phyloP scores from a whole-genome alignment of 148 eudicot genomes.

The Rhododendron williamsianum region DNA sequence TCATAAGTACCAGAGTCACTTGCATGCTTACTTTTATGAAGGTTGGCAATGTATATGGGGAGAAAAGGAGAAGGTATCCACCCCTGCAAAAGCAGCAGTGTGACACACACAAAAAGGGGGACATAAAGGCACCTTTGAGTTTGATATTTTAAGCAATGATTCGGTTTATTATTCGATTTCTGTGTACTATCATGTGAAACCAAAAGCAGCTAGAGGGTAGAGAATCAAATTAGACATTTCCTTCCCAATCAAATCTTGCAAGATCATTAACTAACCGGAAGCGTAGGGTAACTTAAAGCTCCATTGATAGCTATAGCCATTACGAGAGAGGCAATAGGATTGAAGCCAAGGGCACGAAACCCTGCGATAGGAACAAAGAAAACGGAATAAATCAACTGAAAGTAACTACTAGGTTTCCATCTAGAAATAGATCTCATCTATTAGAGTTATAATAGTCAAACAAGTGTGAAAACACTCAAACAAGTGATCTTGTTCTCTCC shows the following conservation, averaged over 20 bases:
- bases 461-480: background rate
- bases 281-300: conserved; percentile 68
- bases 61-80: conserved; percentile 58
- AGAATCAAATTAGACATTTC: background rate
- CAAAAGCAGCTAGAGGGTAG: background rate
- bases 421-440: background rate
- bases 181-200: background rate
- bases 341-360: conserved; percentile 64
- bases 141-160: background rate
- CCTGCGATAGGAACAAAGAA: conserved; percentile 27
- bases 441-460: background rate
- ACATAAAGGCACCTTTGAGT: background rate
- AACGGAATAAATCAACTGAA: background rate
- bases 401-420: background rate
- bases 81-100: conserved; percentile 30
- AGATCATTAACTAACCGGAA: conserved; percentile 54
- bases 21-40: conserved; percentile 67
- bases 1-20: conserved; percentile 75
- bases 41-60: conserved; percentile 53
- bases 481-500: background rate
- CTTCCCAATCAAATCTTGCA: background rate
- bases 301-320: conserved; percentile 46
- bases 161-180: background rate
- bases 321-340: conserved; percentile 42
- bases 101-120: background rate